Base-by-base conservation (phyloP, 257 asterid genomes). In the Linderniella brevidens region DNA sequence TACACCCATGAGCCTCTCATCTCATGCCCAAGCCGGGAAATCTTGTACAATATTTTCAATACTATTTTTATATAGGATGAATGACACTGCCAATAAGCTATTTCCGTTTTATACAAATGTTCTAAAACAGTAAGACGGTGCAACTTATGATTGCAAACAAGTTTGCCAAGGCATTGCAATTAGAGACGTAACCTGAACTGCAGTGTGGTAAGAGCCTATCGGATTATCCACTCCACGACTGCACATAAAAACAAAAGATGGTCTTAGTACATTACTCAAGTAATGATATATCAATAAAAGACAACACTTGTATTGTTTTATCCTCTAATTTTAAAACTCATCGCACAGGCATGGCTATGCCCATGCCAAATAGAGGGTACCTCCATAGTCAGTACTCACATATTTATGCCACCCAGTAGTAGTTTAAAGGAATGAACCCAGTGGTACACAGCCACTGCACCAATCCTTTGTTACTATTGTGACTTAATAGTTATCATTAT, bases 151-250 rank as follows among this genome's bases (percentile, higher is more conserved):
- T 3, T 44, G 48, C 19, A 1, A 44, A 11, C 19, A 13, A 8
- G 11, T 44, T n/a, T 15, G 18, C 17, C 17, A 44, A 13, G 18
- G 13, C 19, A 13, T 1, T 13, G 3, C 48, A 3, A 8, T 44
- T 8, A 44, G 18, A 44, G 4, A 9, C 17, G 35, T 44, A 44
- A 79, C 97, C 94, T 86, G 97, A 64, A 76, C 58, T 35, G 94
- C 77, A 2, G 83, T 74, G 68, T 73, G 86, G 71, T 82, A 82
- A 62, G 77, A 82, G 49, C 97, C 86, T 41, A 86, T 73, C 5
- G 93, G 67, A 58, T 79, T 79, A 56, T 79, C 94, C 66, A 37
- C 63, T 38, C 74, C 87, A 44, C 66, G 42, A 64, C 92, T 74
- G 67, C 62, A 12, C 6, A 48, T 13, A 52, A 37, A 19, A 19